A percentile compares a stretch with the other conserved stretches of the same genome.
Conservation (phyloP, 2,329 filamentous ascomycete genomes). For the Colletotrichum salicis region DNA sequence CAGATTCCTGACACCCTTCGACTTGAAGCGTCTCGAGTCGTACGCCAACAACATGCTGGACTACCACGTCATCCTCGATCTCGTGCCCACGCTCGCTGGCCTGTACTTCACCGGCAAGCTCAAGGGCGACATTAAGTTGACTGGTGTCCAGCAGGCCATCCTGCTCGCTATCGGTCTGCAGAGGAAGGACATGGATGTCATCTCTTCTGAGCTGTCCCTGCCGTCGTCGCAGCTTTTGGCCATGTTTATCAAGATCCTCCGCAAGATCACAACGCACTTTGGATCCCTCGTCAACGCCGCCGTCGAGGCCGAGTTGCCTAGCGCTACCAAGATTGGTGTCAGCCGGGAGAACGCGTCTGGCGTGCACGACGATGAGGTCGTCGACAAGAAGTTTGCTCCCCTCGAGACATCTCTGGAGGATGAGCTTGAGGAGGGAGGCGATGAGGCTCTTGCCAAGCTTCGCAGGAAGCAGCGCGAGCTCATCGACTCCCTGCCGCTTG, state of each 20-base stretch:
- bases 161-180: slow-evolving; percentile 92
- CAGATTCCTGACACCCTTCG: slow-evolving; percentile 83
- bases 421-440: slow-evolving; percentile 85
- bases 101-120: slow-evolving; percentile 88
- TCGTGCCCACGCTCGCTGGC: slow-evolving; percentile 83
- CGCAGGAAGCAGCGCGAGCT: slow-evolving; percentile 85
- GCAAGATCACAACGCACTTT: slow-evolving; percentile 87
- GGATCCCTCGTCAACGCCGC: slow-evolving; percentile 78
- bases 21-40: slow-evolving; percentile 92
- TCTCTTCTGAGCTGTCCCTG: slow-evolving; percentile 82
- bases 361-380: slow-evolving; percentile 75
- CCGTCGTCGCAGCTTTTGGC: slow-evolving; percentile 84
- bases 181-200: slow-evolving; percentile 83
- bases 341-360: slow-evolving; percentile 68
- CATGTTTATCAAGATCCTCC: slow-evolving; percentile 96
- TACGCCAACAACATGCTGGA: slow-evolving; percentile 98
- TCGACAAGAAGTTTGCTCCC: slow-evolving; percentile 74
- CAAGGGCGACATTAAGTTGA: slow-evolving; percentile 73
- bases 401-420: slow-evolving; percentile 79
- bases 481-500: slow-evolving; percentile 89
- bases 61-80: slow-evolving; percentile 95
- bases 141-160: slow-evolving; percentile 85
- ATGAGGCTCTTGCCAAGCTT: slow-evolving; percentile 77
- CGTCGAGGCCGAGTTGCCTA: slow-evolving; percentile 73
- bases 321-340: slow-evolving; percentile 65